Base-by-base conservation (phyloP, 306 rosid species). In the Sophora flavescens region DNA sequence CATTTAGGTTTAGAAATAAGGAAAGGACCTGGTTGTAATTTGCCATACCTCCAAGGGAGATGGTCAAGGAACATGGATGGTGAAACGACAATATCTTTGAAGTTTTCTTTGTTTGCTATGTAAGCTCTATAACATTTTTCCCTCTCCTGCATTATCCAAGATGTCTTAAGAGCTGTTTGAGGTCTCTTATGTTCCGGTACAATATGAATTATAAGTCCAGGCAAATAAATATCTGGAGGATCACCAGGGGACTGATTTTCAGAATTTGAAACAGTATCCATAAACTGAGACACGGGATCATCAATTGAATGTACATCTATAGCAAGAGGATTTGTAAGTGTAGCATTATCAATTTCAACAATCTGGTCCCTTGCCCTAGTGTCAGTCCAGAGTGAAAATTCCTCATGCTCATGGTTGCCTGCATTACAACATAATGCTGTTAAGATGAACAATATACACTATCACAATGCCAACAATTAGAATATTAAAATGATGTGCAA, bases 51-150 rank as follows among this genome's bases (percentile, higher is more conserved):
- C 98, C 98, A 93, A 65, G 98, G 98, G 33, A 93, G 93, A 87
- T 93, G 98, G 67, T 93, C 98, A n/a, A 93, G 92, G 86, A 93
- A 91, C 98, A 93, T 93, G 50, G 96, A 93, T 45, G 91, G 91
- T 13, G 97, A 88, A 70, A 93, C 96, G 75, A 82, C 56, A 66
- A 93, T 91, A 78, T 93, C 97, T 81, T 82, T 91, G 91, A 91
- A 93, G 70, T 57, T 87, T 69, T 93, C 93, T 86, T 89, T 84
- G 68, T 75, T 81, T 72, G 94, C 96, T 39, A 91, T 2, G 66
- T 90, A 91, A 68, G 97, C 98, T 81, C 80, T 88, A 63, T 84
- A 88, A 64, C 74, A 63, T 61, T 36, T 84, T 62, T 52, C 78
- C 68, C 53, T 76, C 62, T 75, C 86, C 32, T 17, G 83, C 72